A percentile compares a stretch with the other conserved stretches of the same genome.
These are phyloP conservation scores for Kwoniella sp. DNA, from an alignment of 768 basidiomycete species.

Conservation along the genomic window DNA sequence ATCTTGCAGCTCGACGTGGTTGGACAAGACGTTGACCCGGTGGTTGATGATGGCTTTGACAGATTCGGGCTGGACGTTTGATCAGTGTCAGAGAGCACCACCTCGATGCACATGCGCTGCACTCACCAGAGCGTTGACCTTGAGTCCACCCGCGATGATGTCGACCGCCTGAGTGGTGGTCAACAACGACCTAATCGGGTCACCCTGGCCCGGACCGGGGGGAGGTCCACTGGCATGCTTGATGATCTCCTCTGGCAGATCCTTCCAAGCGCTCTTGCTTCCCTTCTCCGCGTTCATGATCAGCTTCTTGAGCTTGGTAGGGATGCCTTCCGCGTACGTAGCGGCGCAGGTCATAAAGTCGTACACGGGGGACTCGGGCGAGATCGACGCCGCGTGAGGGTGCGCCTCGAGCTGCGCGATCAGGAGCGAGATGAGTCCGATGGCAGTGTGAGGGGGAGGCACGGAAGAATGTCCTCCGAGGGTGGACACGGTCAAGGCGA, in stretches of 20 bases:
- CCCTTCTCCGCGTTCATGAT: slow-evolving; percentile 34
- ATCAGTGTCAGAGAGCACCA: slow-evolving; percentile 1
- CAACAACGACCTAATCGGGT: slow-evolving; percentile 25
- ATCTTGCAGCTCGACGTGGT: slow-evolving; percentile 30
- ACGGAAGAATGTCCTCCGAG: slow-evolving; percentile 81
- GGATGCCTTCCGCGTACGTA: slow-evolving; percentile 58
- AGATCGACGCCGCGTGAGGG: slow-evolving; percentile 53
- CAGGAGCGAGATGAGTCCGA: slow-evolving; percentile 69
- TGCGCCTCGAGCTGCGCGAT: slow-evolving; percentile 65
- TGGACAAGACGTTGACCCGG: slow-evolving; percentile 42
- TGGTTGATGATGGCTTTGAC: slow-evolving; percentile 44
- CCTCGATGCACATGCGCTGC: not conserved
- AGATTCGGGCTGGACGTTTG: slow-evolving; percentile 27
- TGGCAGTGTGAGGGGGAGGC: slow-evolving; percentile 72
- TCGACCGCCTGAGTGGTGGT: slow-evolving; percentile 68
- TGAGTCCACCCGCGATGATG: slow-evolving; percentile 54
- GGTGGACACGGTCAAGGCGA: slow-evolving; percentile 31
- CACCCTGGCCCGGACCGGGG: slow-evolving; percentile 26
- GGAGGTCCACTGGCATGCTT: slow-evolving; percentile 10
- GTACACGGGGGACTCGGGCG: slow-evolving; percentile 30
- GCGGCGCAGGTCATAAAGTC: slow-evolving; percentile 61
- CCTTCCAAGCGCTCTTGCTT: slow-evolving; percentile 53
- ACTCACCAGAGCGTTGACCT: slow-evolving; percentile 63
- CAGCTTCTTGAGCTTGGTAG: slow-evolving; percentile 36
- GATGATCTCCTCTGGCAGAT: slow-evolving; percentile 47